Percentiles rank a stretch among this genome's conserved stretches.
phyloP scores from a whole-genome alignment of 495 filamentous ascomycete genomes.

The Penicillium cataractarum region DNA sequence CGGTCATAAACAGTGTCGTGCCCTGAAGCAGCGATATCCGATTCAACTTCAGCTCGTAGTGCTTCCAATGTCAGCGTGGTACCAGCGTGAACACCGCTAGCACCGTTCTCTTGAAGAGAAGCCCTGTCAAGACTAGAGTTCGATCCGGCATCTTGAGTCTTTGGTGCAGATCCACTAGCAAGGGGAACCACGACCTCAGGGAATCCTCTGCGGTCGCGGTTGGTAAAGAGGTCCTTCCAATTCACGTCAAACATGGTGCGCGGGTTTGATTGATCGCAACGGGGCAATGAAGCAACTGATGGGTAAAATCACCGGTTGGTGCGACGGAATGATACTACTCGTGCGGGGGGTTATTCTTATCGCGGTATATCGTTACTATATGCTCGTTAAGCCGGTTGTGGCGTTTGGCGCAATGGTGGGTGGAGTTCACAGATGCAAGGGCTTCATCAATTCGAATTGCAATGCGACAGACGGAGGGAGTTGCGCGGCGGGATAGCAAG shows the following conservation, averaged over 20 bases:
- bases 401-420: slow-evolving; percentile 16
- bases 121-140: slow-evolving; percentile 34
- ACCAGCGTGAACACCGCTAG: slow-evolving; percentile 30
- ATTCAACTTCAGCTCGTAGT: slow-evolving; percentile 52
- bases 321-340: slow-evolving; percentile 16
- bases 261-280: slow-evolving; percentile 7
- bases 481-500: slow-evolving; percentile 11
- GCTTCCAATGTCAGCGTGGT: slow-evolving; percentile 49
- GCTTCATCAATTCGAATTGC: slow-evolving; percentile 6
- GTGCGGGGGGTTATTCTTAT: slow-evolving; percentile 7
- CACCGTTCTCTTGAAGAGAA: slow-evolving; percentile 38
- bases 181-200: slow-evolving; percentile 51
- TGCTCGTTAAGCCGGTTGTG: not conserved
- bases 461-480: not conserved
- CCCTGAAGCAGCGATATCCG: slow-evolving; percentile 47
- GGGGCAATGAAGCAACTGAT: slow-evolving; percentile 12
- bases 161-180: slow-evolving; percentile 30
- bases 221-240: slow-evolving; percentile 47
- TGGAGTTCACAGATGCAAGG: slow-evolving; percentile 15
- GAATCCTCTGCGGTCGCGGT: slow-evolving; percentile 48
- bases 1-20: slow-evolving; percentile 57
- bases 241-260: slow-evolving; percentile 25
- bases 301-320: slow-evolving; percentile 10
- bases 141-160: slow-evolving; percentile 20
- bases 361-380: slow-evolving; percentile 6